Evolutionary conservation across 805 yeast genomes (phyloP).

Genomic region (Spathaspora passalidarum): DNA sequence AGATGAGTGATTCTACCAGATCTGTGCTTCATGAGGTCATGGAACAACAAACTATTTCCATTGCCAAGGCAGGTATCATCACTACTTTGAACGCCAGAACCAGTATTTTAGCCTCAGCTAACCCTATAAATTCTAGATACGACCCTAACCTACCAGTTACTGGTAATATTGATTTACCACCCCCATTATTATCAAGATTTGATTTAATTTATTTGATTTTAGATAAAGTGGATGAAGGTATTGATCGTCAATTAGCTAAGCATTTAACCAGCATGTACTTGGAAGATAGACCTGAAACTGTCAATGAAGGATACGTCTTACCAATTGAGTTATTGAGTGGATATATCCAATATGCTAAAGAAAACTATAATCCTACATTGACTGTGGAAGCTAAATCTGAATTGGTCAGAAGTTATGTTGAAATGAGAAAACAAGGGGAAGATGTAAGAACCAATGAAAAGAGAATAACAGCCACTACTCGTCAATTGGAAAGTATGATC

Average conservation of each 20-base stretch:
- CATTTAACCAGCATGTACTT: conserved; percentile 91
- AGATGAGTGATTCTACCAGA: conserved; percentile 92
- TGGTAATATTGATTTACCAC: conserved; percentile 92
- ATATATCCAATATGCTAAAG: conserved; percentile 94
- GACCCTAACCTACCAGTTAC: conserved; percentile 95
- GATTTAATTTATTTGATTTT: conserved; percentile 89
- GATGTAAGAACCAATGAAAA: conserved; percentile 82
- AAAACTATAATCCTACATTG: conserved; percentile 73
- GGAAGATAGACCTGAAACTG: conserved; percentile 80
- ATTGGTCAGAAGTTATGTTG: conserved; percentile 84
- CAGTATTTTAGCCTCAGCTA: conserved; percentile 92
- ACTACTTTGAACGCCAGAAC: conserved; percentile 96
- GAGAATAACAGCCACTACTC: conserved; percentile 95
- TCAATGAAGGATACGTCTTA: conserved; percentile 63
- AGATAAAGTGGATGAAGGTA: conserved; percentile 85
- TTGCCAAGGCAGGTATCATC: conserved; percentile 97
- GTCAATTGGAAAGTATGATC: conserved; percentile 95
- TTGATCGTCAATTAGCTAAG: conserved; percentile 82
- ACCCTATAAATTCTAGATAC: conserved; percentile 93
- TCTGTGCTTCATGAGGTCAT: conserved; percentile 97
- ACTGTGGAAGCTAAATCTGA: conserved; percentile 79
- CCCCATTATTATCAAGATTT: conserved; percentile 90
- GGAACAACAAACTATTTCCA: conserved; percentile 98
- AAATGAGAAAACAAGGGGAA: conserved; percentile 91
- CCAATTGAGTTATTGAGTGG: conserved; percentile 85